Conservation (phyloP, 2,329 filamentous ascomycete species). For the Monosporascus sp. region DNA sequence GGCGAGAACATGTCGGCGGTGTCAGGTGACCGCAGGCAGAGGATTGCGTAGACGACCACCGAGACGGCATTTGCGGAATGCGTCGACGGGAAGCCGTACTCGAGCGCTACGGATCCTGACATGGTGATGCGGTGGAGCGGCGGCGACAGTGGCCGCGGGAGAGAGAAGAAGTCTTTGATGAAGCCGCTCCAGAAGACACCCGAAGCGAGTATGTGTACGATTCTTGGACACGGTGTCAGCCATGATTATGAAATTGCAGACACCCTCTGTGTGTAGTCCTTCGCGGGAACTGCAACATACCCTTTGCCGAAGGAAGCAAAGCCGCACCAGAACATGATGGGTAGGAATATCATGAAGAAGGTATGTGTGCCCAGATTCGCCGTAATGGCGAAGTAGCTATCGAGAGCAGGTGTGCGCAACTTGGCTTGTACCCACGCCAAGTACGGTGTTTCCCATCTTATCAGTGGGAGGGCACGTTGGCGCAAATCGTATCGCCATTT, state of each 20-base stretch:
- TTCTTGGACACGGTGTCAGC: constrained; percentile 31
- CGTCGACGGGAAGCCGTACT: constrained; percentile 96
- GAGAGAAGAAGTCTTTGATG: constrained; percentile 87
- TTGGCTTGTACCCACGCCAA: constrained; percentile 79
- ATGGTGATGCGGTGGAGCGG: constrained; percentile 93
- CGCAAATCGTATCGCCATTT: constrained; percentile 83
- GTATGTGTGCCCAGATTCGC: constrained; percentile 97
- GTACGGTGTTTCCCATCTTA: constrained; percentile 93
- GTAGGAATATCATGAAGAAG: constrained; percentile 95
- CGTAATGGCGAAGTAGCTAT: constrained; percentile 94
- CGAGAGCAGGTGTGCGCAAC: constrained; percentile 75
- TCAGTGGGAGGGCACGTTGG: constrained; percentile 74
- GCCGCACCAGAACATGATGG: constrained; percentile 95
- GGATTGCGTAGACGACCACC: constrained; percentile 77
- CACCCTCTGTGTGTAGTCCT: constrained; percentile 4
- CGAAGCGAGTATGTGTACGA: constrained; percentile 69
- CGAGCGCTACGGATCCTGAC: constrained; percentile 89
- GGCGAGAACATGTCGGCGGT: constrained; percentile 47
- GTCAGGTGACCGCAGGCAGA: constrained; percentile 62
- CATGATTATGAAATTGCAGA: constrained; percentile 4
- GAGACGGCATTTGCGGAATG: constrained; percentile 97
- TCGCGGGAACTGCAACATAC: constrained; percentile 45
- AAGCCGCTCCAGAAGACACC: constrained; percentile 89
- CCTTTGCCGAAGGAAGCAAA: constrained; percentile 79
- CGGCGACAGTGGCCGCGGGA: constrained; percentile 86